Percentiles rank a stretch among this genome's conserved stretches.
These are phyloP conservation scores for Tritrichomonas musculus DNA, from an alignment of 208 protist genomes.

Conservation along the genomic window DNA sequence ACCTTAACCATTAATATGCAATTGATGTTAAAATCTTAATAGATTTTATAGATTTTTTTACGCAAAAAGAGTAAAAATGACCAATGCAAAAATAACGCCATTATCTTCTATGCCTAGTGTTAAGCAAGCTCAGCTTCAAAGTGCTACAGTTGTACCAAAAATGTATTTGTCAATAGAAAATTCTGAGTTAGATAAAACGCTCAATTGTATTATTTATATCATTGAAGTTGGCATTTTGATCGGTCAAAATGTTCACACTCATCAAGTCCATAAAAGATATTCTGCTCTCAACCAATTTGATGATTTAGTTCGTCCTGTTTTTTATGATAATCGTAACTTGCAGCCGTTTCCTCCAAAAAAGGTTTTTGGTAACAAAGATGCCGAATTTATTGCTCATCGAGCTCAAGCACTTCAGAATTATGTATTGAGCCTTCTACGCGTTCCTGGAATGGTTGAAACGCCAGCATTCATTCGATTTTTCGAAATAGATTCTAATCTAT, in stretches of 20 bases:
- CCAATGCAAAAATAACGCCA: background rate
- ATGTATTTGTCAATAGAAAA: background rate
- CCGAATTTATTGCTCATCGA: background rate
- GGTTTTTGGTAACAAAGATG: background rate
- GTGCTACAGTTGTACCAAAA: background rate
- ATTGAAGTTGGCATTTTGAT: background rate
- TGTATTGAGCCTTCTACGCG: background rate
- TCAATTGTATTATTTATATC: background rate
- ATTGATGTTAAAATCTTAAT: no score
- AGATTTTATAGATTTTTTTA: no score
- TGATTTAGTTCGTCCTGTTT: background rate
- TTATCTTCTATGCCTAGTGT: background rate
- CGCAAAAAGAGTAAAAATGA: no score
- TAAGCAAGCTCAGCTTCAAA: background rate
- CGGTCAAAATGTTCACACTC: background rate
- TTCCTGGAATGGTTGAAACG: background rate
- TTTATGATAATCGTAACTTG: background rate
- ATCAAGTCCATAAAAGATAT: background rate
- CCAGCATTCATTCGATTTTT: background rate
- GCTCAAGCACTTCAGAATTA: background rate
- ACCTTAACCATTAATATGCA: no score
- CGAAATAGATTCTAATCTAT: background rate
- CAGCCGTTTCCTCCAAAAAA: slow-evolving; percentile 21
- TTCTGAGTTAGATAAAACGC: background rate
- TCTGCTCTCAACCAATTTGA: background rate